Evolutionary conservation across 306 rosid genomes (phyloP).

Genomic region (Quercus aquifolioides): DNA sequence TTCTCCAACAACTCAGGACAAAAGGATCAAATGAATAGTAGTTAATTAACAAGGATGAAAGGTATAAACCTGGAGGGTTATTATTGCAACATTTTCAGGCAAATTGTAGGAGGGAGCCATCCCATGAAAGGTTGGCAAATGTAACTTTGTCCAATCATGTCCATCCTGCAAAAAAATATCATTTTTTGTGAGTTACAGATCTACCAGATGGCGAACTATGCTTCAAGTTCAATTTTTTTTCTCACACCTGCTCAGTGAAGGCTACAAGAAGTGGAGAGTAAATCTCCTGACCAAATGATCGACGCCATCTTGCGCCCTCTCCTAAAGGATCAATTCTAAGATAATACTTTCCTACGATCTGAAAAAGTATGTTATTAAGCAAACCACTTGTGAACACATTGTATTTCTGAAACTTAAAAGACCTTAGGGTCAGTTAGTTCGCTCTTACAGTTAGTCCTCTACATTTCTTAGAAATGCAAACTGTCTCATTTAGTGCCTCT

Average conservation of each 20-base stretch:
- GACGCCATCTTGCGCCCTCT: conserved; percentile 91
- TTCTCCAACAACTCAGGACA: not conserved
- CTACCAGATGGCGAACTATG: not conserved
- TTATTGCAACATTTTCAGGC: no score
- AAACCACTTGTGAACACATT: conserved; percentile 3
- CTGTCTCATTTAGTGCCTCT: conserved; percentile 82
- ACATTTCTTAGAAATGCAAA: conserved; percentile 59
- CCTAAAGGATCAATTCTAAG: conserved; percentile 75
- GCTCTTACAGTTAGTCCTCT: conserved; percentile 67
- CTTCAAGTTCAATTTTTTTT: not conserved
- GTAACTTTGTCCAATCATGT: no score
- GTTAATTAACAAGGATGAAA: not conserved
- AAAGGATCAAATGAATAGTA: not conserved
- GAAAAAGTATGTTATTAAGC: conserved; percentile 13
- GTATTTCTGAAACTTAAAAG: conserved; percentile 6
- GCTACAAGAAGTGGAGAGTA: conserved; percentile 83
- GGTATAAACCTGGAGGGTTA: conserved; percentile 56
- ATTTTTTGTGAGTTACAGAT: not conserved
- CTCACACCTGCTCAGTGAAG: conserved; percentile 60
- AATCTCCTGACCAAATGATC: conserved; percentile 85
- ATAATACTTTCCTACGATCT: conserved; percentile 76
- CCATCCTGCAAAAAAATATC: no score
- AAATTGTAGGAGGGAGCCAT: no score
- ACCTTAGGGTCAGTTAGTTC: not conserved
- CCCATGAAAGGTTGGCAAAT: no score